Base-by-base conservation (phyloP, 2,329 filamentous ascomycete genomes). In the Proliferodiscus dingleyae region DNA sequence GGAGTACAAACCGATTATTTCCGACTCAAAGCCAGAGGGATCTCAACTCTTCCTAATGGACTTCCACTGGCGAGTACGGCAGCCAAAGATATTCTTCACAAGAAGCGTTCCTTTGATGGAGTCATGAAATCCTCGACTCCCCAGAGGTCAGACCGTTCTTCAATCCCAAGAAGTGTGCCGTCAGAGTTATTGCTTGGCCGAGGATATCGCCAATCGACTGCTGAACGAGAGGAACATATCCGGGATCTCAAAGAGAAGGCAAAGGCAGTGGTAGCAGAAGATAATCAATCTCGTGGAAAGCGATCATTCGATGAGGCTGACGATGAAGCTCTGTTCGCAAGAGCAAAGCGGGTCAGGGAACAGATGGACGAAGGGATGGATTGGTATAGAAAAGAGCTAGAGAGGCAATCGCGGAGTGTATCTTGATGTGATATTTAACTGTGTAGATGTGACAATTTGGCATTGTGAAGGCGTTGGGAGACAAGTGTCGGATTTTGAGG, bases 1-100 rank as follows among this genome's bases (percentile, higher is more conserved):
- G 62, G 62, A 4, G 61, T 64, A 5, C 51, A 61, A 29, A 64
- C 61, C 3, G 62, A 65, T 45, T 65, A 65, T 43, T 65, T 64
- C 41, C 56, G 63, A 16, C 47, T 65, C 11, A 64, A 65, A 51
- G 63, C 63, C 9, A 54, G 63, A 34, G 63, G 63, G 2, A 63
- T 65, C 7, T 49, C 45, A 2, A 64, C 60, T 22, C 49, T 63
- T 15, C 55, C 54, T 10, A 46, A 61, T 42, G 61, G 62, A 10
- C 55, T 53, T 8, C 56, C 61, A 30, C 47, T 64, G 30, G 61
- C 62, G 16, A 57, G 29, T 22, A 59, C 61, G 13, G 62, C 52
- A 4, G 58, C 57, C 10, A 57, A 51, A 5, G 32, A 52, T 16
- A 46, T 57, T 21, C 30, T 61, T 5, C 55, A 47, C 15, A 41